These are phyloP conservation scores for Microbotryum silenes-acaulis DNA, from an alignment of 1,284 basidiomycete genomes.

Conservation along the genomic window DNA sequence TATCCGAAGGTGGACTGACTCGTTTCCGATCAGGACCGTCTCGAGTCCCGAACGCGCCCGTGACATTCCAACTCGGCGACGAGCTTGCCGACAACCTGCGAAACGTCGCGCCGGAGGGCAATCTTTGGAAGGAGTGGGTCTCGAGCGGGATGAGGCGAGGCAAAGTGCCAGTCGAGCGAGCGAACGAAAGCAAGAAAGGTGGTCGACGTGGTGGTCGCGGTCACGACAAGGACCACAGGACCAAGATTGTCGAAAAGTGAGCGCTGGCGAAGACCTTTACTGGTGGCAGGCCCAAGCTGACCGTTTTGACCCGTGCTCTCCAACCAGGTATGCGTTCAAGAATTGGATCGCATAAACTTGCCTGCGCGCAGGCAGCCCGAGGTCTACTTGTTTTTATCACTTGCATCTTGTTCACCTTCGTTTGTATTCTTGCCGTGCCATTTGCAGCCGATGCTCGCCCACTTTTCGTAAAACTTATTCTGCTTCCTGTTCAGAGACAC, in stretches of 20 bases:
- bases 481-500: no score
- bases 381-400: no score
- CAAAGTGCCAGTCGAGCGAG: conserved; percentile 32
- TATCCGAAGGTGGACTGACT: conserved; percentile 49
- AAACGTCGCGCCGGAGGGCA: conserved; percentile 55
- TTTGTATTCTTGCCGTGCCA: no score
- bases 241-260: conserved; percentile 24
- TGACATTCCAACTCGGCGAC: conserved; percentile 85
- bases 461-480: no score
- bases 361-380: no score
- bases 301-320: not conserved
- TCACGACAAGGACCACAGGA: conserved; percentile 27
- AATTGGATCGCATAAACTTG: no score
- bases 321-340: no score
- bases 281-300: not conserved
- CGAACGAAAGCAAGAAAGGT: conserved; percentile 31
- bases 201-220: conserved; percentile 29
- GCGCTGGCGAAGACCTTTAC: not conserved
- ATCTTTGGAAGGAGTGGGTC: conserved; percentile 36
- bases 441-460: no score
- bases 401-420: no score
- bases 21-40: conserved; percentile 63
- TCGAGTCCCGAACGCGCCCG: conserved; percentile 57
- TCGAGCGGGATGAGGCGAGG: conserved; percentile 33
- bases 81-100: conserved; percentile 81